Evolutionary conservation across 306 rosid genomes (phyloP).

Genomic region (Quercus aquifolioides): DNA sequence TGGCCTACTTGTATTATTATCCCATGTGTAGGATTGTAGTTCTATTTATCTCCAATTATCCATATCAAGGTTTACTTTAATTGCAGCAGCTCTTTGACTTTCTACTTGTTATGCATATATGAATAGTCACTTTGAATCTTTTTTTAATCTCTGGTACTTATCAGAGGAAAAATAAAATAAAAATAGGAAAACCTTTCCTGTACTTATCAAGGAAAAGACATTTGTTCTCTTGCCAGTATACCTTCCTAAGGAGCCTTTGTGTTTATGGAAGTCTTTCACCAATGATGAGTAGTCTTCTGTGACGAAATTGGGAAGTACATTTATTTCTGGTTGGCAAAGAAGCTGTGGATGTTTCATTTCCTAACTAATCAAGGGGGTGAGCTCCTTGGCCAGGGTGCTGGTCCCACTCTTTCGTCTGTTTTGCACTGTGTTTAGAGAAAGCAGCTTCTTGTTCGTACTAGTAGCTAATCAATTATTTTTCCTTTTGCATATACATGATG

Average conservation of each 20-base stretch:
- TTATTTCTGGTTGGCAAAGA: neutral
- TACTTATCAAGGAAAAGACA: neutral
- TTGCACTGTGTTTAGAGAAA: neutral
- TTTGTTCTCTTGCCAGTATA: neutral
- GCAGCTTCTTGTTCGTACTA: neutral
- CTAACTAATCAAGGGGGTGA: neutral
- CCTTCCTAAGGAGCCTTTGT: neutral
- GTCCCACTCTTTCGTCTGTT: neutral
- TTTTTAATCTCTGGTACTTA: neutral
- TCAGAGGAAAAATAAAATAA: neutral
- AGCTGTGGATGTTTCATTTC: neutral
- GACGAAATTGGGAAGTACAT: neutral
- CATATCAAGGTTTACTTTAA: neutral
- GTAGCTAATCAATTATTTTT: neutral
- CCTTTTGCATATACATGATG: neutral
- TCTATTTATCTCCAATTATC: neutral
- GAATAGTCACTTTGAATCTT: neutral
- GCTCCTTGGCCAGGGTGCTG: neutral
- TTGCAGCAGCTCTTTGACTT: neutral
- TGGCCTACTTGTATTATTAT: neutral
- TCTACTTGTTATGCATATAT: neutral
- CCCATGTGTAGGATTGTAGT: too few species aligned
- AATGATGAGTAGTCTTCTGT: neutral
- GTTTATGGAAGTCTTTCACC: neutral
- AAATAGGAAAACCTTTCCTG: neutral